Percentiles rank a stretch among this genome's conserved stretches.
Evolutionary conservation across 441 rosid genomes (phyloP).

Genomic region (Erodium trifolium): DNA sequence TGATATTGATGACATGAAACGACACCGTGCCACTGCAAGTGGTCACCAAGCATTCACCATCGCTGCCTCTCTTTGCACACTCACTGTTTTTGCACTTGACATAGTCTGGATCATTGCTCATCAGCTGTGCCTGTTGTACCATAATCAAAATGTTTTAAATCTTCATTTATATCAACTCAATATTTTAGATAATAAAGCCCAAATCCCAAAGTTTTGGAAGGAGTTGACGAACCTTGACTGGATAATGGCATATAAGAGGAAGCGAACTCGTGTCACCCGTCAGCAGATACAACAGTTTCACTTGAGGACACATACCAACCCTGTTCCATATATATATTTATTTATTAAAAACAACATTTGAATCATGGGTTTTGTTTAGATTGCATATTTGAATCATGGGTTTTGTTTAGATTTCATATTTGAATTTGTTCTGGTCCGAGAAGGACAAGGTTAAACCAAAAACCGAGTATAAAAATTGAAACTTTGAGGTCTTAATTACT

Average conservation of each 20-base stretch:
- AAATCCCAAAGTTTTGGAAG: no score
- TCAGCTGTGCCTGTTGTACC: constrained; percentile 39
- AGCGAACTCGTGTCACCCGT: constrained; percentile 49
- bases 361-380: no score
- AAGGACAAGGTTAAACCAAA: no score
- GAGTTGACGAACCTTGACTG: constrained; percentile 55
- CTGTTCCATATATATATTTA: constrained; percentile 20
- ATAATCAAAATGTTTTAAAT: no score
- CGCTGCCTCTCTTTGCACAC: constrained; percentile 23
- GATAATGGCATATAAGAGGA: constrained; percentile 70
- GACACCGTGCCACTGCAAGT: constrained; percentile 37
- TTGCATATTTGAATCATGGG: no score
- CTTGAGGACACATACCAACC: constrained; percentile 31
- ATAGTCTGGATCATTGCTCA: constrained; percentile 47
- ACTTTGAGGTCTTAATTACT: constrained; percentile 21
- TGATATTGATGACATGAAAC: constrained; percentile 53
- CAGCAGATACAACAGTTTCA: constrained; percentile 27
- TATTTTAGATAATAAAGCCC: no score
- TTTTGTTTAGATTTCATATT: no score
- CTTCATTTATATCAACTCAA: no score
- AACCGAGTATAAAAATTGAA: no score
- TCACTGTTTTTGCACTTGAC: constrained; percentile 36
- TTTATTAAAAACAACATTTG: no score
- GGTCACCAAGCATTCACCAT: constrained; percentile 23
- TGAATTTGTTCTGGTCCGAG: no score